These are phyloP conservation scores for Alternaria atra DNA, from an alignment of 2,329 filamentous ascomycete species.

Conservation along the genomic window DNA sequence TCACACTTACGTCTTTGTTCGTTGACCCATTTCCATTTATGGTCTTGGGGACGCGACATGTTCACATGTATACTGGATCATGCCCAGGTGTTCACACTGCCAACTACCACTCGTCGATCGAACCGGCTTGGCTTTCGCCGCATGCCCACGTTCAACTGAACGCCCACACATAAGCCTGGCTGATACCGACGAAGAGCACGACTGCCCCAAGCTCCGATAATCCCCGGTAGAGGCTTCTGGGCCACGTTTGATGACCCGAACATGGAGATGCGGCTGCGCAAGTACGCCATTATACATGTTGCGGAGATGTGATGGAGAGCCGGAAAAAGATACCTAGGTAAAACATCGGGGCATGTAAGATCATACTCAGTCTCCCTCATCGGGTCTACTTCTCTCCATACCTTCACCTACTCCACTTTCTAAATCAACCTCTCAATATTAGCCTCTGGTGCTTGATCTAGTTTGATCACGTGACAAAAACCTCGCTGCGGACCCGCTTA, in stretches of 20 bases:
- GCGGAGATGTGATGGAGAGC: conserved; percentile 21
- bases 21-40: too few relatives aligned
- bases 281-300: background rate
- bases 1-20: too few relatives aligned
- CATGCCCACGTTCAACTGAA: background rate
- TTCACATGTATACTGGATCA: too few relatives aligned
- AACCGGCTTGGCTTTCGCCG: background rate
- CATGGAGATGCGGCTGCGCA: background rate
- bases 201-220: background rate
- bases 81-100: too few relatives aligned
- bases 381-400: background rate
- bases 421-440: background rate
- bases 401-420: background rate
- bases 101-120: background rate
- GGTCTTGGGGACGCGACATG: too few relatives aligned
- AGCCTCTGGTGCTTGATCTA: background rate
- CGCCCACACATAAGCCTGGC: background rate
- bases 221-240: fast-evolving
- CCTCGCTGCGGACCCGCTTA: conserved; percentile 7
- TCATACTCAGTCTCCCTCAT: background rate
- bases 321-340: conserved; percentile 3
- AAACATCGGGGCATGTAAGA: background rate
- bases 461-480: conserved; percentile 8
- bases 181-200: background rate
- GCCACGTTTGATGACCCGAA: background rate